These are phyloP conservation scores for Cyclostephanos invisitatus DNA, from an alignment of 108 stramenopile species.

Conservation along the genomic window DNA sequence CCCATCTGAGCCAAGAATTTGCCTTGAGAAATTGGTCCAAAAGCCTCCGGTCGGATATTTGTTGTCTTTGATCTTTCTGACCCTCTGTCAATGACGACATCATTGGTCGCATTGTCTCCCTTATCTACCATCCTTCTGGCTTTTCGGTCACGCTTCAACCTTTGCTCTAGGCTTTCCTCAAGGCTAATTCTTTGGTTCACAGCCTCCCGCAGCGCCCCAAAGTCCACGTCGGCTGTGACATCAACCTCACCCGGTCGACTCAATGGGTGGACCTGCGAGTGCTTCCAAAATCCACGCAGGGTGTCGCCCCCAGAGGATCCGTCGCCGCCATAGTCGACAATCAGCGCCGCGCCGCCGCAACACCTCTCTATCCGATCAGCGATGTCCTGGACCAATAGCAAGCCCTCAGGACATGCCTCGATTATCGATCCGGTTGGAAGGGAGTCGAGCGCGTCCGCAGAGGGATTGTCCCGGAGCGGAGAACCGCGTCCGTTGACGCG, in stretches of 20 bases:
- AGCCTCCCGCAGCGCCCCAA: constrained; percentile 78
- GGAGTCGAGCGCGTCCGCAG: constrained; percentile 24
- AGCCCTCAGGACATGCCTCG: constrained; percentile 93
- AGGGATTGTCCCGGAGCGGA: constrained; percentile 36
- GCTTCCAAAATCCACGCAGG: constrained; percentile 88
- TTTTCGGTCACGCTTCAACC: constrained; percentile 8
- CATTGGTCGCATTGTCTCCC: neutral
- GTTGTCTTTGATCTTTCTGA: constrained; percentile 8
- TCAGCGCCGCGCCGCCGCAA: constrained; percentile 84
- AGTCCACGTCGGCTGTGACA: constrained; percentile 98
- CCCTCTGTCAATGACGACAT: neutral
- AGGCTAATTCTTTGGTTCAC: constrained; percentile 49
- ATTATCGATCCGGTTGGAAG: constrained; percentile 73
- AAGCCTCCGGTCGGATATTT: constrained; percentile 51
- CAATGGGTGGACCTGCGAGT: constrained; percentile 85
- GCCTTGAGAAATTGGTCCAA: constrained; percentile 90
- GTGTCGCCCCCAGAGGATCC: constrained; percentile 76
- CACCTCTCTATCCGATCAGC: constrained; percentile 66
- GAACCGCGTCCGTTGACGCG: constrained; percentile 44
- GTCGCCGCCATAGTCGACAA: constrained; percentile 97
- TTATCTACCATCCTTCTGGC: neutral
- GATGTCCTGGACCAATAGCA: constrained; percentile 86
- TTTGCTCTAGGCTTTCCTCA: constrained; percentile 40
- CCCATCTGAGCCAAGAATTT: constrained; percentile 93
- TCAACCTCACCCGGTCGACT: constrained; percentile 91